These are phyloP conservation scores for Lipomyces yamadae DNA, from an alignment of 805 yeast species.

Conservation along the genomic window DNA sequence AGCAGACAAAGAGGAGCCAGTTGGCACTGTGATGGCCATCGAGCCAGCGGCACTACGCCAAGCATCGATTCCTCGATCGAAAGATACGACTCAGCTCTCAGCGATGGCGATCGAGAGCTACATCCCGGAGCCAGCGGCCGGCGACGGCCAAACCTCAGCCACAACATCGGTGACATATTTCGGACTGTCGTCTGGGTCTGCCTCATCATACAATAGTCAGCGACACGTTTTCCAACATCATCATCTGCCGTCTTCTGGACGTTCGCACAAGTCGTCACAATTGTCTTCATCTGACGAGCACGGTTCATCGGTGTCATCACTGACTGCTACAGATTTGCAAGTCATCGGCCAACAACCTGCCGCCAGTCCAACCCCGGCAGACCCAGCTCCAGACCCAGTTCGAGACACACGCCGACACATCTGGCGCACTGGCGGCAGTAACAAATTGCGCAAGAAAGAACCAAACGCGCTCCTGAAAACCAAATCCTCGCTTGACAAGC, in stretches of 20 bases:
- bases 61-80: neutral
- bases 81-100: neutral
- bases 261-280: neutral
- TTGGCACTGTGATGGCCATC: neutral
- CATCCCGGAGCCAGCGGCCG: neutral
- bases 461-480: slow-evolving; percentile 29
- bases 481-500: slow-evolving; percentile 32
- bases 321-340: neutral
- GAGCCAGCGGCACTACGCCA: neutral
- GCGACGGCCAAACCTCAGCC: neutral
- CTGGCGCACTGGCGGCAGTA: neutral
- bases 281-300: neutral
- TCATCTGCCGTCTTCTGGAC: neutral
- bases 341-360: neutral
- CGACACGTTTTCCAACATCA: neutral
- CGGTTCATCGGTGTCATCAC: neutral
- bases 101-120: neutral
- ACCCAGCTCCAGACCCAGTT: neutral
- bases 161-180: neutral
- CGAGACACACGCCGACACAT: neutral
- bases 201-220: neutral
- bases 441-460: neutral
- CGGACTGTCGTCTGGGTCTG: neutral
- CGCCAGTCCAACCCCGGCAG: neutral
- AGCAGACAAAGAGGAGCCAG: neutral